Evolutionary conservation across 495 filamentous ascomycete genomes (phyloP).

Genomic region (Astrothelium macrocarpum): DNA sequence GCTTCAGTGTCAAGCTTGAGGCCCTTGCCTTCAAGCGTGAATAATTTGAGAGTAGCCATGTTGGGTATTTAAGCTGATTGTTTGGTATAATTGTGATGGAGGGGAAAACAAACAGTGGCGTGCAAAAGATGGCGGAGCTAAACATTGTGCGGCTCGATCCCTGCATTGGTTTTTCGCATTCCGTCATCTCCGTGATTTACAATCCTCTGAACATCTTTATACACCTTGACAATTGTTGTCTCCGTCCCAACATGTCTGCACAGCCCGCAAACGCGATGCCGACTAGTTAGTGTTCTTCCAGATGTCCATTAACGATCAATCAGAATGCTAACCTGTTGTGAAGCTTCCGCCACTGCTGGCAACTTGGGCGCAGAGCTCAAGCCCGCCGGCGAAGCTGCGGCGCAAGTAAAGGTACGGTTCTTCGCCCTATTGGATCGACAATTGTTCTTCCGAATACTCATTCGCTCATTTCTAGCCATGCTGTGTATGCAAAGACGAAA

Average conservation of each 20-base stretch:
- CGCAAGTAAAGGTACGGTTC: constrained; percentile 46
- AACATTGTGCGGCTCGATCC: background rate
- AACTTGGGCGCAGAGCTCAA: constrained; percentile 38
- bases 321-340: background rate
- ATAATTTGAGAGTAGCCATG: constrained; percentile 47
- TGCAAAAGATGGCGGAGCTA: too few species aligned
- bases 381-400: constrained; percentile 32
- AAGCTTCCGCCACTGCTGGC: constrained; percentile 23
- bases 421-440: background rate
- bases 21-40: constrained; percentile 81
- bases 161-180: background rate
- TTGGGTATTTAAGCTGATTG: background rate
- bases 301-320: background rate
- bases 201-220: background rate
- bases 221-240: background rate
- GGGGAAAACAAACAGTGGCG: constrained; percentile 4
- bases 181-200: background rate
- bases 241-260: constrained; percentile 1
- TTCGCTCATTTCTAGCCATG: constrained; percentile 53
- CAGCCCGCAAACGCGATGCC: constrained; percentile 16
- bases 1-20: constrained; percentile 82
- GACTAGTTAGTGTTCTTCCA: constrained; percentile 15
- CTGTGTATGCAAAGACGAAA: constrained; percentile 96
- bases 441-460: background rate
- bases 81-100: background rate